Base-by-base conservation (phyloP, 2,329 filamentous ascomycete genomes). In the Aspergillus sojae region DNA sequence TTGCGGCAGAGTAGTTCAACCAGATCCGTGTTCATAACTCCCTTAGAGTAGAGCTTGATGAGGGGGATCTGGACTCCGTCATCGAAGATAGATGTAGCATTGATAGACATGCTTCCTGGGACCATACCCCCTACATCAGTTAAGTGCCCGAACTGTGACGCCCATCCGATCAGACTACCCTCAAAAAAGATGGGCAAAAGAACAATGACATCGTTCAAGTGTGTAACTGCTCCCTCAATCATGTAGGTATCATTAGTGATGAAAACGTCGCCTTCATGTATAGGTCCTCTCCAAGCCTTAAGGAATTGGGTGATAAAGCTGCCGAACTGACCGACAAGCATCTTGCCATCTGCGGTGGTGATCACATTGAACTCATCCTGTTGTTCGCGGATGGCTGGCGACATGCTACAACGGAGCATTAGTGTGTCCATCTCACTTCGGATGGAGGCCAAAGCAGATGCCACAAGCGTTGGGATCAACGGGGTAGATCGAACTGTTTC, bases 321-420 rank as follows among this genome's bases (percentile, higher is more conserved):
- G 3, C 82, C 82, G 41, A 84, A 84, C 56, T 85, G 82, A 0
- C 82, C 82, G 7, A 82, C 82, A 0, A 85, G 75, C 82, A 85
- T 85, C 64, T 84, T 78, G 4, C 82, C 82, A 1, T 76, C 70
- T 0, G 75, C 73, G 48, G 83, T 81, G 5, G 82, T 84, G 57
- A 84, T 82, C n/a, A 84, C 82, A 36, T 84, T 84, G 71, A 84
- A 84, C 63, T 84, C 82, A 32, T 84, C 82, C 64, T 84, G 82
- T 56, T 84, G 82, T 57, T 84, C 82, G 21, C 82, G 76, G 48
- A 84, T 84, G 0, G 81, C 81, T 0, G 82, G 82, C 2, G 80
- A 83, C 81, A 84, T 84, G 48, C 81, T 80, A 59, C 80, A 82
- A 10, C 82, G 78, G n/a, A 84, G 75, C 77, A 84, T 83, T 36